phyloP scores from a whole-genome alignment of 2,329 filamentous ascomycete genomes.

The Huntiella bhutanensis region DNA sequence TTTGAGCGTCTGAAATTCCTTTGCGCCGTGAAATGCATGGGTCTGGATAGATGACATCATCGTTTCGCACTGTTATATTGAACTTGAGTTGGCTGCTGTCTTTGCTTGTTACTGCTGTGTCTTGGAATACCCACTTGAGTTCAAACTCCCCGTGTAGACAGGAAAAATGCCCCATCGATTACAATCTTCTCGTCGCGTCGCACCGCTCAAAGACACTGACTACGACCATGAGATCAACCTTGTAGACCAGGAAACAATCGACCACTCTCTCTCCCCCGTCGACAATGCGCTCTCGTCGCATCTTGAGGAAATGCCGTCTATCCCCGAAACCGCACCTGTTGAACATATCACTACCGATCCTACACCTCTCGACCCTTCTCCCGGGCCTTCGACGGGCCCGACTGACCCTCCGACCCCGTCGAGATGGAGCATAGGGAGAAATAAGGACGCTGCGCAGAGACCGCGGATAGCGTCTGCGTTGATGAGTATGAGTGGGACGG shows the following conservation, averaged over 20 bases:
- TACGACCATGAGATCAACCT: constrained; percentile 56
- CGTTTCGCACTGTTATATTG: no score
- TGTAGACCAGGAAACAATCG: constrained; percentile 32
- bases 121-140: no score
- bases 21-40: no score
- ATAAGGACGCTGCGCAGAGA: neutral
- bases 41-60: no score
- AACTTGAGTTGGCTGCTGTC: neutral
- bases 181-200: constrained; percentile 31
- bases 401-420: neutral
- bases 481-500: constrained; percentile 9
- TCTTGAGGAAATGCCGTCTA: constrained; percentile 1
- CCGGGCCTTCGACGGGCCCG: neutral
- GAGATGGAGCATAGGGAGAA: neutral
- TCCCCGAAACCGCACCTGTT: neutral
- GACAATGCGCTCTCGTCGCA: neutral
- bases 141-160: neutral
- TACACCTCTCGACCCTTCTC: neutral
- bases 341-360: neutral
- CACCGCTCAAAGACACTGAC: constrained; percentile 36
- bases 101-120: no score
- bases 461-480: constrained; percentile 11
- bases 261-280: neutral
- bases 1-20: no score
- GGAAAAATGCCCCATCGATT: constrained; percentile 8